Percentiles rank a stretch among this genome's conserved stretches.
These are phyloP conservation scores for Trifolium repens DNA, from an alignment of 306 rosid species.

Conservation along the genomic window DNA sequence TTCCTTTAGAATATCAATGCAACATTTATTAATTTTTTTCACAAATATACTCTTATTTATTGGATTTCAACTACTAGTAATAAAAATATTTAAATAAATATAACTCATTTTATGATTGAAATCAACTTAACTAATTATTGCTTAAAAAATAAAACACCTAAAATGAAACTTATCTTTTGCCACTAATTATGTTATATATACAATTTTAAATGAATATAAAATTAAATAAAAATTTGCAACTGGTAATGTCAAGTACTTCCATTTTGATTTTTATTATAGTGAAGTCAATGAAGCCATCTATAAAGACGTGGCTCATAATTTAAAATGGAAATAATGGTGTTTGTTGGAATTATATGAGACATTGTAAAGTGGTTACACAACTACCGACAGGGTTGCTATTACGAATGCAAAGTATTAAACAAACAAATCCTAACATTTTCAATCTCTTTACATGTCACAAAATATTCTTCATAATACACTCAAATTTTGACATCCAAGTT, in stretches of 20 bases:
- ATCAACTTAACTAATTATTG: no score
- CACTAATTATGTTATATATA: no score
- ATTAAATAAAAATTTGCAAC: not conserved
- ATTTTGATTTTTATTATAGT: slow-evolving; percentile 18
- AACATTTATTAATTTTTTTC: no score
- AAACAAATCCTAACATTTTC: slow-evolving; percentile 1
- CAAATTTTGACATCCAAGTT: slow-evolving; percentile 18
- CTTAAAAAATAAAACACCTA: no score
- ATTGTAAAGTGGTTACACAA: not conserved
- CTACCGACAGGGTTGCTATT: slow-evolving; percentile 33
- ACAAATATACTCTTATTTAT: no score
- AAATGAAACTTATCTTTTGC: no score
- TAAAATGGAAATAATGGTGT: slow-evolving; percentile 24
- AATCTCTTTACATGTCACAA: slow-evolving; percentile 7
- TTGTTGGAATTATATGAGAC: slow-evolving; percentile 31
- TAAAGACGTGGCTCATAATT: slow-evolving; percentile 32
- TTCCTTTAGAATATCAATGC: no score
- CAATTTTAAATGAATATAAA: not conserved
- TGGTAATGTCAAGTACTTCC: not conserved
- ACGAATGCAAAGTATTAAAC: slow-evolving; percentile 31
- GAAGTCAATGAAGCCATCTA: slow-evolving; percentile 36
- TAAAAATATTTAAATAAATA: no score
- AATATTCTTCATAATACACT: not conserved
- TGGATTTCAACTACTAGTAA: no score
- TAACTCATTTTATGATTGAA: no score